Conservation (phyloP, 345 rosid genomes). For the Erodium maritimum region DNA sequence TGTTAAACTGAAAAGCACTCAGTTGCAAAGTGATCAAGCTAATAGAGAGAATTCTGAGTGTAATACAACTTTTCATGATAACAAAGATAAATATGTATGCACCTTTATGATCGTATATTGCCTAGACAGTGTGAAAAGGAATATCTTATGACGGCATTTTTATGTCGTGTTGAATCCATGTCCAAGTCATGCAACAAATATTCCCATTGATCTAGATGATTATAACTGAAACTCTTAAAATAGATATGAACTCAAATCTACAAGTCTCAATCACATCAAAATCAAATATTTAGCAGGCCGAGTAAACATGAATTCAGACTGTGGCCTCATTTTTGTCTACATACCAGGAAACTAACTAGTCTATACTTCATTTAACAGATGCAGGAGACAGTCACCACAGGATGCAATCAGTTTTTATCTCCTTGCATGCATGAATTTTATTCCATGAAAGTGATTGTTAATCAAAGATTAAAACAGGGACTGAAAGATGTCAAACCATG, state of each 20-base stretch:
- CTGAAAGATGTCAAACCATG: conserved; percentile 48
- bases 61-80: neutral
- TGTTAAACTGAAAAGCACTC: too few species aligned
- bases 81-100: neutral
- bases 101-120: neutral
- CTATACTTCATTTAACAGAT: neutral
- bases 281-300: neutral
- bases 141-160: too few species aligned
- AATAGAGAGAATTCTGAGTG: neutral
- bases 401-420: neutral
- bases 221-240: too few species aligned
- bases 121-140: neutral
- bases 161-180: neutral
- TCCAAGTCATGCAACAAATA: neutral
- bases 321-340: neutral
- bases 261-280: neutral
- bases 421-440: neutral
- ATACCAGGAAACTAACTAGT: neutral
- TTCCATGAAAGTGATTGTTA: neutral
- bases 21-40: too few species aligned
- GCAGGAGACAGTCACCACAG: neutral
- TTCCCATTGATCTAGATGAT: neutral
- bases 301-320: neutral
- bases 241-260: neutral
- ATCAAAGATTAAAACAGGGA: neutral